Conservation (phyloP, 805 yeast species). For the Candida krabiensis region DNA sequence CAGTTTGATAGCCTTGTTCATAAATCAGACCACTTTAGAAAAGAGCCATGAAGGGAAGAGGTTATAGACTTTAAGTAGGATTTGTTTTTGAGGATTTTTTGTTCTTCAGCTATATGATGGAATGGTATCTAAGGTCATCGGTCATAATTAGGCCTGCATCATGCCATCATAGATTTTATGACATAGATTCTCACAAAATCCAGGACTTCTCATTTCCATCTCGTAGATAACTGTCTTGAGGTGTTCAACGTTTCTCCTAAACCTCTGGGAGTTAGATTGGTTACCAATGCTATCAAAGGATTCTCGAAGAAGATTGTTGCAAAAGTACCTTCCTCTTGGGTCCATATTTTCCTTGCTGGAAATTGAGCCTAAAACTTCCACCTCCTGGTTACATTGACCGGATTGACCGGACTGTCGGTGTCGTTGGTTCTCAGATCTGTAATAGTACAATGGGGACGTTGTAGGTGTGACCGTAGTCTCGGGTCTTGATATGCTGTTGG, state of each 20-base stretch:
- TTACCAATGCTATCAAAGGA: conserved; percentile 15
- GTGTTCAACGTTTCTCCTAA: conserved; percentile 14
- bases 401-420: background rate
- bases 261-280: conserved; percentile 16
- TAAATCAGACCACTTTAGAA: no score
- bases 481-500: conserved; percentile 13
- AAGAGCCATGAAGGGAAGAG: no score
- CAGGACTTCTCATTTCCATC: conserved; percentile 18
- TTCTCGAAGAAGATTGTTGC: conserved; percentile 15
- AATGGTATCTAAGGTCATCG: no score
- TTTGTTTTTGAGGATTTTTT: no score
- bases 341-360: conserved; percentile 18
- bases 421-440: conserved; percentile 13
- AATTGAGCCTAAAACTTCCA: background rate
- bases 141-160: conserved; percentile 8
- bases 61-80: no score
- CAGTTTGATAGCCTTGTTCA: no score
- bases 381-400: background rate
- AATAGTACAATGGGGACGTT: conserved; percentile 18
- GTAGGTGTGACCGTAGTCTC: conserved; percentile 19
- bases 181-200: conserved; percentile 19
- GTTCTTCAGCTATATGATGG: no score
- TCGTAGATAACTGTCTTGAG: conserved; percentile 16
- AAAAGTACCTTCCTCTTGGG: conserved; percentile 15
- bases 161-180: conserved; percentile 15